Percentiles rank a stretch among this genome's conserved stretches.
Conservation (phyloP, 192 early-diverging fungal genomes). For the Coemansia sp. region DNA sequence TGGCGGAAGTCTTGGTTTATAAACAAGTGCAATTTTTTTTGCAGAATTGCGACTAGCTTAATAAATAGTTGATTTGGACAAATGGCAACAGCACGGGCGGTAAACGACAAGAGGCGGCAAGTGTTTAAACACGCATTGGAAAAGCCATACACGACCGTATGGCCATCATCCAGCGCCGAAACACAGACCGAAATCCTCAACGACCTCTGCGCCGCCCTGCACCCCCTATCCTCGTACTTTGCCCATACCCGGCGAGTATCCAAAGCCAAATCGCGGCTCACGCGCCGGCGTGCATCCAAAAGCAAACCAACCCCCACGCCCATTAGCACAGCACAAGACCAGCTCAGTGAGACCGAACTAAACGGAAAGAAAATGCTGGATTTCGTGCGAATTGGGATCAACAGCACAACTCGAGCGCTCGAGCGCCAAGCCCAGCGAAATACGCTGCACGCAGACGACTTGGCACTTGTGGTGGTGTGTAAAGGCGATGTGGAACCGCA, state of each 20-base stretch:
- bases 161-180: constrained; percentile 22
- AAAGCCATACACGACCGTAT: constrained; percentile 35
- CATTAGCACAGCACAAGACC: background rate
- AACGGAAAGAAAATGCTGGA: constrained; percentile 10
- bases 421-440: constrained; percentile 26
- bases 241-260: constrained; percentile 21
- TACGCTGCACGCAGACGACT: background rate
- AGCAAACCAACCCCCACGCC: background rate
- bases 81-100: constrained; percentile 15
- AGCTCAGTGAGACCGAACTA: background rate
- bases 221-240: constrained; percentile 31
- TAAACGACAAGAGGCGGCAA: constrained; percentile 22
- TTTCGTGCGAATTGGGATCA: constrained; percentile 38
- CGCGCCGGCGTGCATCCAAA: constrained; percentile 10
- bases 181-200: constrained; percentile 18
- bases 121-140: constrained; percentile 49
- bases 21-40: too few relatives aligned
- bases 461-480: constrained; percentile 42
- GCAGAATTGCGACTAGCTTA: too few relatives aligned
- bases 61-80: too few relatives aligned
- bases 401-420: constrained; percentile 36
- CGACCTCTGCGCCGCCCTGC: constrained; percentile 25
- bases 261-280: constrained; percentile 14
- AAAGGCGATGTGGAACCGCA: constrained; percentile 40
- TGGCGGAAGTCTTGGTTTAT: too few relatives aligned